A percentile compares a stretch with the other conserved stretches of the same genome.
phyloP scores from a whole-genome alignment of 768 basidiomycete genomes.

The Kwoniella dejecticola region DNA sequence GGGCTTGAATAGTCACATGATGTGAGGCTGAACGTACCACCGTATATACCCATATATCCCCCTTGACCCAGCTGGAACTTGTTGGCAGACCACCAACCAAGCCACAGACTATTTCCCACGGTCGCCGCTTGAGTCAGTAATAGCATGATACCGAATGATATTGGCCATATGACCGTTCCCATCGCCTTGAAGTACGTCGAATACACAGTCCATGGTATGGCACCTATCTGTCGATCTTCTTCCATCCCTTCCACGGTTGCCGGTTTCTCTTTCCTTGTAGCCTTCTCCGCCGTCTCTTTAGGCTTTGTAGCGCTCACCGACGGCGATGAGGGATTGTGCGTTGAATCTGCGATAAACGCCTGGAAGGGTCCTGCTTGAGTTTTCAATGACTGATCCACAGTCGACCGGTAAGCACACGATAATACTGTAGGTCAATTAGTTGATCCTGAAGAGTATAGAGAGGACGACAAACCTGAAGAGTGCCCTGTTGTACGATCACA shows the following conservation, averaged over 20 bases:
- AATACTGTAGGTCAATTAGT: too few relatives aligned
- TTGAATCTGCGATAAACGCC: constrained; percentile 53
- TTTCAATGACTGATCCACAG: constrained; percentile 23
- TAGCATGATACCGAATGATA: constrained; percentile 60
- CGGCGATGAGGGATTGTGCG: constrained; percentile 62
- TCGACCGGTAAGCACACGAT: neutral
- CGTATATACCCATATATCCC: constrained; percentile 68
- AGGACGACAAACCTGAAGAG: constrained; percentile 56
- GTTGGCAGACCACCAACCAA: constrained; percentile 71
- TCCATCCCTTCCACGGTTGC: constrained; percentile 50
- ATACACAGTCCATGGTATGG: constrained; percentile 61
- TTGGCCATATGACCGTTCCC: constrained; percentile 60
- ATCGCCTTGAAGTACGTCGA: constrained; percentile 60
- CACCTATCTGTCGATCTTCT: constrained; percentile 64
- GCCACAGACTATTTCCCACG: constrained; percentile 68
- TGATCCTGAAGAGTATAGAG: constrained; percentile 46
- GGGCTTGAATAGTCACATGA: neutral
- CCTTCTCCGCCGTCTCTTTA: neutral
- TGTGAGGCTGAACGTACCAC: constrained; percentile 52
- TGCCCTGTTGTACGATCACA: constrained; percentile 65
- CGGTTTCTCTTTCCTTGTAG: neutral
- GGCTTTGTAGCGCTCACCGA: constrained; percentile 5
- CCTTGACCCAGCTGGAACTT: constrained; percentile 64
- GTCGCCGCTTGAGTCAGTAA: constrained; percentile 60
- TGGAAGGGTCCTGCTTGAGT: constrained; percentile 40